phyloP scores from a whole-genome alignment of 331 rosid genomes.

The Saraca asoca region DNA sequence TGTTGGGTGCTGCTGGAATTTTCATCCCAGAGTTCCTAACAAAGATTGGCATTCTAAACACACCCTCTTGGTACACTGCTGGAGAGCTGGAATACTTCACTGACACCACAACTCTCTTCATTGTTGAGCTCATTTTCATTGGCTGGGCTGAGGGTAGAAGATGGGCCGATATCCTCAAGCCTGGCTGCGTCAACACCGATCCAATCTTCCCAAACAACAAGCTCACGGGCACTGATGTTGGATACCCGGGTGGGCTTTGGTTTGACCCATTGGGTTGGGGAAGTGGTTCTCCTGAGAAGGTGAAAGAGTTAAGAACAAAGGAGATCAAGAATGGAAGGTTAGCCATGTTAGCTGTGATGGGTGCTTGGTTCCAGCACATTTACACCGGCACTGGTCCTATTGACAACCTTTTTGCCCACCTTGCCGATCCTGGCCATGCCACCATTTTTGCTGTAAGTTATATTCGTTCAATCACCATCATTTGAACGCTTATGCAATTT shows the following conservation, averaged over 20 bases:
- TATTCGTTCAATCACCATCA: too few species aligned
- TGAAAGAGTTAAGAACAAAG: conserved; percentile 73
- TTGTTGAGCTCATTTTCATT: conserved; percentile 60
- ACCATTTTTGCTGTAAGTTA: conserved; percentile 79
- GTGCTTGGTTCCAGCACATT: conserved; percentile 81
- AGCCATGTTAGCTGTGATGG: conserved; percentile 85
- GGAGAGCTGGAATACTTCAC: conserved; percentile 75
- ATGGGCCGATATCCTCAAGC: conserved; percentile 77
- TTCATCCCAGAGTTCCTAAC: conserved; percentile 77
- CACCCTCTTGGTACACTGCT: conserved; percentile 77
- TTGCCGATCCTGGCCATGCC: conserved; percentile 95
- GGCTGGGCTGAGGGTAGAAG: conserved; percentile 83
- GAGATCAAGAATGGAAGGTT: conserved; percentile 74
- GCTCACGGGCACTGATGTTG: conserved; percentile 75
- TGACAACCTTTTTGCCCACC: conserved; percentile 82
- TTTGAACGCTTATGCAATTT: background rate
- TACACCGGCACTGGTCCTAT: conserved; percentile 76
- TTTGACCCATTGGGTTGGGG: conserved; percentile 84
- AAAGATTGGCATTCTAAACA: conserved; percentile 65
- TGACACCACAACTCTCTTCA: conserved; percentile 67
- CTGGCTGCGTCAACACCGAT: conserved; percentile 68
- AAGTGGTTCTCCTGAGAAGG: conserved; percentile 64
- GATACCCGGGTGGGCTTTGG: conserved; percentile 77
- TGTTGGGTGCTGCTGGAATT: conserved; percentile 77
- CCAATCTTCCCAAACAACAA: conserved; percentile 83